These are phyloP conservation scores for Fomitopsis palustris DNA, from an alignment of 1,284 basidiomycete species.

Conservation along the genomic window DNA sequence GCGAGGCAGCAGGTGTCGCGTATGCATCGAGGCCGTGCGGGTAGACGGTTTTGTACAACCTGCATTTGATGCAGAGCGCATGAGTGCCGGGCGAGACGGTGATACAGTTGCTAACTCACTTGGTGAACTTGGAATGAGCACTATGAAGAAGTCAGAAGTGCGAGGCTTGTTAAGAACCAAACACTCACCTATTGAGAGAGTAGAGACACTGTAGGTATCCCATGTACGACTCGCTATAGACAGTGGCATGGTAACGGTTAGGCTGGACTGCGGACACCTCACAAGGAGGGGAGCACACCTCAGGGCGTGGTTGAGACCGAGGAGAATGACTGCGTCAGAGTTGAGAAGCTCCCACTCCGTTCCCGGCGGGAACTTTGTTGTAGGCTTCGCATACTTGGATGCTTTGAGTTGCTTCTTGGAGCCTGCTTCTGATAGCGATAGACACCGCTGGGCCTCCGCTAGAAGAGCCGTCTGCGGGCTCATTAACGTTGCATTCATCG, in stretches of 20 bases:
- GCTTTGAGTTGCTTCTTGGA: conserved; percentile 53
- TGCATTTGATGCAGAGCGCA: conserved; percentile 22
- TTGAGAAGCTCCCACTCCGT: conserved; percentile 72
- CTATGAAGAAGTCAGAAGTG: conserved; percentile 29
- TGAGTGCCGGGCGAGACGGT: background rate
- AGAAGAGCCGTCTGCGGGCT: conserved; percentile 42
- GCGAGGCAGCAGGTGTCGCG: conserved; percentile 45
- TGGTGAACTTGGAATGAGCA: conserved; percentile 72
- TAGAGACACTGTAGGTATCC: conserved; percentile 79
- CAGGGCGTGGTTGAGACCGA: conserved; percentile 66
- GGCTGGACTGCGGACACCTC: background rate
- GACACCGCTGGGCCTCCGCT: conserved; percentile 51
- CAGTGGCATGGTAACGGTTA: background rate
- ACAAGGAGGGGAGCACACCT: conserved; percentile 38
- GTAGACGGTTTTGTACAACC: conserved; percentile 71
- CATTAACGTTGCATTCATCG: background rate
- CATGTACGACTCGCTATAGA: conserved; percentile 67
- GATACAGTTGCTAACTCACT: conserved; percentile 34
- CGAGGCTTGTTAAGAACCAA: background rate
- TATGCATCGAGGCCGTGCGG: conserved; percentile 59
- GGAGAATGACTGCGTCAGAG: conserved; percentile 65
- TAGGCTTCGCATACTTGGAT: conserved; percentile 33
- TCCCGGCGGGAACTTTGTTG: conserved; percentile 53
- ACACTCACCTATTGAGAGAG: conserved; percentile 52
- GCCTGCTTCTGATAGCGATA: conserved; percentile 56